phyloP scores from a whole-genome alignment of 2,329 filamentous ascomycete genomes.

The Exophiala sp. region DNA sequence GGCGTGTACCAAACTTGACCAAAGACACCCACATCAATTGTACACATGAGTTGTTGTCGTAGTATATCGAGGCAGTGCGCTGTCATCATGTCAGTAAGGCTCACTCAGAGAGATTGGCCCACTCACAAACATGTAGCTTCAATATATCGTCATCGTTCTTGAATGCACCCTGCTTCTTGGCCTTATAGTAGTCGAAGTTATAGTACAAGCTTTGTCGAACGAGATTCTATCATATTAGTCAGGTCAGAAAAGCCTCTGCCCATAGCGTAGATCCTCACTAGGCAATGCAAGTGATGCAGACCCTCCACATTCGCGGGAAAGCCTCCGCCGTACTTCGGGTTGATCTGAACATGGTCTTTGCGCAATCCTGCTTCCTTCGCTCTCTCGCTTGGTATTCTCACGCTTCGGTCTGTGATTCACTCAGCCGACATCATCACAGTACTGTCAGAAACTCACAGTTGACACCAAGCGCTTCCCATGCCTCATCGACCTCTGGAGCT shows the following conservation, averaged over 20 bases:
- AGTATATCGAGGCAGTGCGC: slow-evolving; percentile 61
- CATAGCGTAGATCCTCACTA: slow-evolving; percentile 29
- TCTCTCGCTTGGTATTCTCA: slow-evolving; percentile 50
- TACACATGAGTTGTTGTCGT: slow-evolving; percentile 63
- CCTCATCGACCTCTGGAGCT: slow-evolving; percentile 54
- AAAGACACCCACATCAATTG: slow-evolving; percentile 57
- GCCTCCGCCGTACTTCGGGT: slow-evolving; percentile 55
- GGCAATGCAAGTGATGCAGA: slow-evolving; percentile 46
- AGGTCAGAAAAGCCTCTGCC: neutral
- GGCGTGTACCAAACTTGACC: slow-evolving; percentile 57
- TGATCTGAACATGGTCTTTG: slow-evolving; percentile 54
- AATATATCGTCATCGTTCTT: slow-evolving; percentile 54
- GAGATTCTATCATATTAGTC: slow-evolving; percentile 46
- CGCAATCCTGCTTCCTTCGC: slow-evolving; percentile 52
- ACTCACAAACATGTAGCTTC: slow-evolving; percentile 56
- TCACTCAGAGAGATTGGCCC: neutral
- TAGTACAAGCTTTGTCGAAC: slow-evolving; percentile 57
- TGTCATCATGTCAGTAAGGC: slow-evolving; percentile 24
- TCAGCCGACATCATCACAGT: neutral
- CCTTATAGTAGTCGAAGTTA: slow-evolving; percentile 58
- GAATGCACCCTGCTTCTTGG: slow-evolving; percentile 51
- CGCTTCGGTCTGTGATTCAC: slow-evolving; percentile 39
- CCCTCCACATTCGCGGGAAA: slow-evolving; percentile 40
- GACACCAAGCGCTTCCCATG: slow-evolving; percentile 53
- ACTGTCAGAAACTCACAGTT: slow-evolving; percentile 44